Conservation (phyloP, 177 flowering plant genomes). For the Vitis hybrid region DNA sequence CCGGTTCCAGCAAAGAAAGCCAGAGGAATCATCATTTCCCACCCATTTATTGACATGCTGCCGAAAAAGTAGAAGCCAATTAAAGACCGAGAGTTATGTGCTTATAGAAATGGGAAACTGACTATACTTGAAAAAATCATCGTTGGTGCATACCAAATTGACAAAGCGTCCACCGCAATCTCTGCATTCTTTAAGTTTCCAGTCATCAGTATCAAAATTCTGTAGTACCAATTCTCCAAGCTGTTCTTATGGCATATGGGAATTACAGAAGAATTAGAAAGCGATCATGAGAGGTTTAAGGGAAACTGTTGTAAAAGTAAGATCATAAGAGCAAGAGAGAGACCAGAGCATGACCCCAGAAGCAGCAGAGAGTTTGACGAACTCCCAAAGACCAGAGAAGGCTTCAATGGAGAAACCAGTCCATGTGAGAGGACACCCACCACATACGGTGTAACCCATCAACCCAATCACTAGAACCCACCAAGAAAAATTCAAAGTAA, state of each 20-base stretch:
- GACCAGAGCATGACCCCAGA: slow-evolving; percentile 76
- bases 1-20: slow-evolving; percentile 59
- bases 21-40: slow-evolving; percentile 64
- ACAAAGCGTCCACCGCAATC: slow-evolving; percentile 60
- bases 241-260: slow-evolving; percentile 16
- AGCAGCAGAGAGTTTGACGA: slow-evolving; percentile 56
- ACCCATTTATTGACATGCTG: slow-evolving; percentile 56
- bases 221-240: slow-evolving; percentile 62
- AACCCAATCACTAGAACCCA: slow-evolving; percentile 55
- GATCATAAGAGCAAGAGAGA: neutral
- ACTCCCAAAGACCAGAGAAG: slow-evolving; percentile 61
- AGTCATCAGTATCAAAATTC: slow-evolving; percentile 43
- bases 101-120: too few relatives aligned
- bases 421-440: slow-evolving; percentile 69
- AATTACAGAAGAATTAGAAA: neutral
- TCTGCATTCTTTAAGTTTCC: slow-evolving; percentile 47
- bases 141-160: slow-evolving; percentile 46
- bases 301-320: neutral
- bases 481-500: slow-evolving; percentile 53
- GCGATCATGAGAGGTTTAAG: neutral
- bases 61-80: slow-evolving; percentile 5
- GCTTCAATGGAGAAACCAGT: slow-evolving; percentile 62
- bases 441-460: slow-evolving; percentile 36
- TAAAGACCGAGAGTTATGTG: neutral
- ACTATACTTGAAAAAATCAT: neutral